A percentile compares a stretch with the other conserved stretches of the same genome.
Conservation (phyloP, 1,284 basidiomycete genomes). For the Mycena sp. region DNA sequence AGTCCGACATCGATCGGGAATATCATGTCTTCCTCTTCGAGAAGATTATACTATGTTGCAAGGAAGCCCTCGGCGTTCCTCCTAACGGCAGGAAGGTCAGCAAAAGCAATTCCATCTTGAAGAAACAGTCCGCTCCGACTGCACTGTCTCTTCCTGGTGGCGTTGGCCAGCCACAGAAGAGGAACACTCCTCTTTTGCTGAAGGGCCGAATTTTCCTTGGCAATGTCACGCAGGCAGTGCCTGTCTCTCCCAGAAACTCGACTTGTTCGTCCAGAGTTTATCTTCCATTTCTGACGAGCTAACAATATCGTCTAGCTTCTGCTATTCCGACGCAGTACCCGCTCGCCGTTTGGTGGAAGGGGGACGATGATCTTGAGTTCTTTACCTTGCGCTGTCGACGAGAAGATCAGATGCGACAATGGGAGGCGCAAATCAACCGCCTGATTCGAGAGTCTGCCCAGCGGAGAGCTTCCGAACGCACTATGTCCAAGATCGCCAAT, state of each 20-base stretch:
- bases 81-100: too few species aligned
- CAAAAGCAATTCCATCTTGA: too few species aligned
- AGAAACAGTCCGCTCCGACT: too few species aligned
- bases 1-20: constrained; percentile 94
- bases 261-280: constrained; percentile 60
- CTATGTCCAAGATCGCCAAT: constrained; percentile 37
- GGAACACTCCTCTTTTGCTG: constrained; percentile 82
- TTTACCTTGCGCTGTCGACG: constrained; percentile 90
- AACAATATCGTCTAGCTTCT: constrained; percentile 36
- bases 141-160: too few species aligned
- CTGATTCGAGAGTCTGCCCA: constrained; percentile 79
- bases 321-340: constrained; percentile 45
- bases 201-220: constrained; percentile 98
- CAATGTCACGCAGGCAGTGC: constrained; percentile 85
- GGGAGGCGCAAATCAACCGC: constrained; percentile 89
- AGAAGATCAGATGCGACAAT: constrained; percentile 82
- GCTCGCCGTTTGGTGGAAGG: constrained; percentile 92
- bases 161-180: constrained; percentile 45
- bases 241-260: constrained; percentile 56
- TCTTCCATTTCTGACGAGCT: neutral
- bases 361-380: constrained; percentile 90
- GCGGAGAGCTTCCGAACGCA: constrained; percentile 68
- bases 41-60: constrained; percentile 98
- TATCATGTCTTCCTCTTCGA: constrained; percentile 99
- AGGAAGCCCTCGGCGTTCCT: constrained; percentile 62